These are phyloP conservation scores for Clonostachys byssicola DNA, from an alignment of 2,329 filamentous ascomycete genomes.

Conservation along the genomic window DNA sequence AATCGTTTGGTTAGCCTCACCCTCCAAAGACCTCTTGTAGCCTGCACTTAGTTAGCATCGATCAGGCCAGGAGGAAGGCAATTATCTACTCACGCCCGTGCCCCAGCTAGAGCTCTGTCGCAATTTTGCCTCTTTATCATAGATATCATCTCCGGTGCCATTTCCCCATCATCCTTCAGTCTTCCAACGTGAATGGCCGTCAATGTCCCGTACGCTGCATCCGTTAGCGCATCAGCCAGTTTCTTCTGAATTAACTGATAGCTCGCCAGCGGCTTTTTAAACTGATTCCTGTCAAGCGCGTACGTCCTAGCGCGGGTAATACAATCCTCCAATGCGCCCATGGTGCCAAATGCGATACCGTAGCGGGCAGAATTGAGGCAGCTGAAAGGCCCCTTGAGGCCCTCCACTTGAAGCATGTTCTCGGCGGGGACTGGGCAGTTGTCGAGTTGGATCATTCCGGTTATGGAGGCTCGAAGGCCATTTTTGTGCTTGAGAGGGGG, in stretches of 20 bases:
- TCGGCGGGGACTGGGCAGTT: conserved; percentile 74
- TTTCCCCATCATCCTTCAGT: conserved; percentile 79
- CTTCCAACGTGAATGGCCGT: conserved; percentile 82
- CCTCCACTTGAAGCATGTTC: conserved; percentile 84
- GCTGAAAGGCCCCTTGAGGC: conserved; percentile 76
- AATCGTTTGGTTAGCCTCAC: too few relatives aligned
- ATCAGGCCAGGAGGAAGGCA: too few relatives aligned
- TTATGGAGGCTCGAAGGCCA: conserved; percentile 81
- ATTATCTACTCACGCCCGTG: too few relatives aligned
- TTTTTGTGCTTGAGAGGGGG: conserved; percentile 86
- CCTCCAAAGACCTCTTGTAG: conserved; percentile 82
- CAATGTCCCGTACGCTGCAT: conserved; percentile 78
- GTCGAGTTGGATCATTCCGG: conserved; percentile 89
- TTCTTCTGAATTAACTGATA: conserved; percentile 95
- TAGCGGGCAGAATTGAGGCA: conserved; percentile 84
- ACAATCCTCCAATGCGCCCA: conserved; percentile 85
- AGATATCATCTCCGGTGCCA: conserved; percentile 82
- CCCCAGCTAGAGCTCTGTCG: conserved; percentile 62
- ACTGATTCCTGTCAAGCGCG: conserved; percentile 82
- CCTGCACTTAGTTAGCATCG: conserved; percentile 58
- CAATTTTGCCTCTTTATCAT: conserved; percentile 94
- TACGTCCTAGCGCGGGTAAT: conserved; percentile 76
- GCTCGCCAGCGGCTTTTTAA: conserved; percentile 87
- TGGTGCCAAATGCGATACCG: conserved; percentile 83
- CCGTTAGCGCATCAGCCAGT: conserved; percentile 78